Conservation (phyloP, 257 asterid genomes). For the Salvia hispanica region DNA sequence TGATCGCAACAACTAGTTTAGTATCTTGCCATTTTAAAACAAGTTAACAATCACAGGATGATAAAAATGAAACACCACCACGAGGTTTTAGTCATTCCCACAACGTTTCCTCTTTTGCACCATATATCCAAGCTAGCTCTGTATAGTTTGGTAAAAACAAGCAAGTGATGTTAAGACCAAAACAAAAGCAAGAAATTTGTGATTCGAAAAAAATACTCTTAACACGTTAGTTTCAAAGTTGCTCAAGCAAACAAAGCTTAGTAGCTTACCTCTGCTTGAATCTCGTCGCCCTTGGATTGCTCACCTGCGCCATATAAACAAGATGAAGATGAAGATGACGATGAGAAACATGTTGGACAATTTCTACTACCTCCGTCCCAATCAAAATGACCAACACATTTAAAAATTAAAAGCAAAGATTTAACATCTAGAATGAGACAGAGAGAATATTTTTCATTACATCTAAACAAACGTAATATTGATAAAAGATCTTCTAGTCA, state of each 20-base stretch:
- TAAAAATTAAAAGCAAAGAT: too few species aligned
- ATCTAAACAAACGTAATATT: too few species aligned
- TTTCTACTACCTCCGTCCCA: too few species aligned
- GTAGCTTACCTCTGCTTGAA: conserved; percentile 25
- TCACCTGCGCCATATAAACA: conserved; percentile 27
- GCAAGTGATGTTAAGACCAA: not conserved
- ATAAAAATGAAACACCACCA: not conserved
- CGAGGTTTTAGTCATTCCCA: not conserved
- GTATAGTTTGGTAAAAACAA: not conserved
- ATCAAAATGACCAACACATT: too few species aligned
- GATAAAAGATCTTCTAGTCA: too few species aligned
- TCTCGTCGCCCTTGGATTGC: conserved; percentile 30
- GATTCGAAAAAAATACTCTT: not conserved
- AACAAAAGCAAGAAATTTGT: not conserved
- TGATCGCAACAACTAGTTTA: not conserved
- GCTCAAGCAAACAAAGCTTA: not conserved
- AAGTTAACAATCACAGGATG: not conserved
- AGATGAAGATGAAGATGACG: not conserved
- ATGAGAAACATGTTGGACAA: too few species aligned
- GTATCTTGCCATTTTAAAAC: conserved; percentile 6
- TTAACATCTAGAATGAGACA: too few species aligned
- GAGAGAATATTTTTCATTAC: too few species aligned
- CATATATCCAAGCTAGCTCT: conserved; percentile 15
- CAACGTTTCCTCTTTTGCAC: not conserved
- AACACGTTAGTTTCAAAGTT: not conserved